phyloP scores from a whole-genome alignment of 306 rosid species.

The barrel medic (Medicago truncatula) region MtrunA17r5.0-ANR NC_053049.1:16753001-16753500 shows the following conservation, averaged over 20 bases:
- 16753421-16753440: background rate
- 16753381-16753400: conserved; percentile 25
- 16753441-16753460: background rate
- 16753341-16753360: background rate
- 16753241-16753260: conserved; percentile 15
- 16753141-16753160: conserved; percentile 38
- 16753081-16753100: conserved; percentile 65
- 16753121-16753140: conserved; percentile 72
- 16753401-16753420: conserved; percentile 12
- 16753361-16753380: background rate
- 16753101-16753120: conserved; percentile 50
- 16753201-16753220: conserved; percentile 14
- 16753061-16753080: conserved; percentile 76
- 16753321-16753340: background rate
- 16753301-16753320: conserved; percentile 30
- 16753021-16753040: conserved; percentile 77
- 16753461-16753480: conserved; percentile 7
- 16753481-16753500: conserved; percentile 9
- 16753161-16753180: conserved; percentile 30
- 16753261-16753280: conserved; percentile 5
- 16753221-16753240: conserved; percentile 6
- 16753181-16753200: conserved; percentile 6
- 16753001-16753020: conserved; percentile 86
- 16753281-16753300: background rate
- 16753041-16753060: conserved; percentile 78